Base-by-base conservation (phyloP, 106 monocot species). In the Posidonia australis region DNA sequence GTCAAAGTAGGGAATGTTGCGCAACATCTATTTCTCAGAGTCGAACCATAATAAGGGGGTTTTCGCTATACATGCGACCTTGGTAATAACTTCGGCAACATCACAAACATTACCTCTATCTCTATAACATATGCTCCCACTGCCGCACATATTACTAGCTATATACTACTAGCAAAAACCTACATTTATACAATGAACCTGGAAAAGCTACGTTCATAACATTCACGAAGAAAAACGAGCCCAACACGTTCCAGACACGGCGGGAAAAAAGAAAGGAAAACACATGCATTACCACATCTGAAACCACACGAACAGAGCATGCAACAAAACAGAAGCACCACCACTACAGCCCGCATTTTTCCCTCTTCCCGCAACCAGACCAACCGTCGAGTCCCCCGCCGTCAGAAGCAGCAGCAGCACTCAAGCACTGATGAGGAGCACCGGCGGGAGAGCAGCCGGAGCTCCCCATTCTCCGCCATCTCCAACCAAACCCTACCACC, bases 401-500 rank as follows among this genome's bases (percentile, higher is more conserved):
- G 20, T 43, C 61, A 22, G 36, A 28, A 62, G 13, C 12, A 62
- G 18, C 22, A 43, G 41, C 11, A 36, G 36, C 36, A 7, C 36
- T 7, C 2, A 7, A 36, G 7, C 36, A 36, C 36, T 7, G 36
- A 36, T 36, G 28, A 58, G 58, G 19, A 62, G 62, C 44, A 62
- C 21, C 44, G 62, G 62, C 44, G 11, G 4, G n/a, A 20, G 62
- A 62, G 41, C 21, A 62, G 32, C 44, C 41, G n/a, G 19, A 43
- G 42, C 62, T 21, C 42, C 62, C 21, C 62, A 62, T 62, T 62
- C 62, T n/a, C 42, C 62, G n/a, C 21, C 62, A 62, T 43, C 62
- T 2, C 62, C 62, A 20, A 62, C 44, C 32, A 62, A 13, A 32
- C 36, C 43, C n/a, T 29, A 5, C 17, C 62, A 13, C 62, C 9